Evolutionary conservation across 2,329 filamentous ascomycete species (phyloP).

Genomic region (Sporothrix pallida): DNA sequence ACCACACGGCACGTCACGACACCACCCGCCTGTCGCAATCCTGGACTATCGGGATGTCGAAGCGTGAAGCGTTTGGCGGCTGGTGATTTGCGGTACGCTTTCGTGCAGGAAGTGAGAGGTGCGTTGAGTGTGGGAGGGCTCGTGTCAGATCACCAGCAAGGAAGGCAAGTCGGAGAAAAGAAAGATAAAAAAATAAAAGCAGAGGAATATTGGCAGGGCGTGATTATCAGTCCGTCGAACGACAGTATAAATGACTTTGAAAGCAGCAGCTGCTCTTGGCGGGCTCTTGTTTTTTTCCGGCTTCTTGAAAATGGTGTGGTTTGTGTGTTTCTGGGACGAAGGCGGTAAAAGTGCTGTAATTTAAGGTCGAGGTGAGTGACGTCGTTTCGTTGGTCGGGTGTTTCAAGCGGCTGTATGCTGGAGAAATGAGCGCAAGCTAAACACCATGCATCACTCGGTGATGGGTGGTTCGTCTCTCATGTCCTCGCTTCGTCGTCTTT

Average conservation of each 20-base stretch:
- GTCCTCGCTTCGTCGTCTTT: neutral
- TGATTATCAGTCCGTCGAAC: neutral
- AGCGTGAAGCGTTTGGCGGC: neutral
- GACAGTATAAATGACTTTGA: constrained; percentile 7
- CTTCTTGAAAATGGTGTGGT: neutral
- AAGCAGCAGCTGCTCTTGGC: neutral
- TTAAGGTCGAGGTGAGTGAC: neutral
- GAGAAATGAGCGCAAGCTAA: neutral
- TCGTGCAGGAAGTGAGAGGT: neutral
- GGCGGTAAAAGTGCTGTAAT: constrained; percentile 3
- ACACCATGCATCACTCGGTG: too few species aligned
- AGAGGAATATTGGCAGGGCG: neutral
- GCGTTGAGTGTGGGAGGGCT: neutral
- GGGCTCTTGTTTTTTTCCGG: neutral
- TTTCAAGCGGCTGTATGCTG: constrained; percentile 2
- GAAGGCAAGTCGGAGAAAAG: neutral
- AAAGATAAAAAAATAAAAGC: neutral
- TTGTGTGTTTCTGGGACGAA: neutral
- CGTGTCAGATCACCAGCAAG: constrained; percentile 31
- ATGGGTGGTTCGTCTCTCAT: too few species aligned
- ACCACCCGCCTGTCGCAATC: neutral
- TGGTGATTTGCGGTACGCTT: neutral
- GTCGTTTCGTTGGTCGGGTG: constrained; percentile 12
- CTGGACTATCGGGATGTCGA: neutral
- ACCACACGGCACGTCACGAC: constrained; percentile 20